A percentile compares a stretch with the other conserved stretches of the same genome.
phyloP scores from a whole-genome alignment of 805 yeast genomes.

The Candida pseudofarinosa region DNA sequence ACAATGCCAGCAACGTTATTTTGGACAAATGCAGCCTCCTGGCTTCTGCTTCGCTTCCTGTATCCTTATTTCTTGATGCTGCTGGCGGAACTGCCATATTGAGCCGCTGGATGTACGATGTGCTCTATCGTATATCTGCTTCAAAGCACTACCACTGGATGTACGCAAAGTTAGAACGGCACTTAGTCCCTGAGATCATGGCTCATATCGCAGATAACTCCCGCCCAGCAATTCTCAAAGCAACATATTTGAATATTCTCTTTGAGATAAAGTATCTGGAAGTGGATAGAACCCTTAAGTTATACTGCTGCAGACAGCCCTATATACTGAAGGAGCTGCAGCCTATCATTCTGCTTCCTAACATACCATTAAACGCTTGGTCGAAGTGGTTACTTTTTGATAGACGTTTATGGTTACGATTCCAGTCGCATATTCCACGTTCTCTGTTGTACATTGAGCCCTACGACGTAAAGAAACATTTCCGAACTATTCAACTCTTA shows the following conservation, averaged over 20 bases:
- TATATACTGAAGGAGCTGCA: slow-evolving; percentile 9
- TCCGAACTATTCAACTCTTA: slow-evolving; percentile 3
- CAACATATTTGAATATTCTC: slow-evolving; percentile 20
- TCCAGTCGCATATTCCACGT: slow-evolving; percentile 3
- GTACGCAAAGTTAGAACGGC: slow-evolving; percentile 34
- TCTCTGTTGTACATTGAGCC: slow-evolving; percentile 10
- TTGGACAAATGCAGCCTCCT: neutral
- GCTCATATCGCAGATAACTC: slow-evolving; percentile 3
- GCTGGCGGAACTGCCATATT: slow-evolving; percentile 9
- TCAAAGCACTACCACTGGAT: slow-evolving; percentile 36
- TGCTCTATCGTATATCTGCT: slow-evolving; percentile 25
- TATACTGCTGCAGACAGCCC: slow-evolving; percentile 20
- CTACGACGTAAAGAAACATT: slow-evolving; percentile 8
- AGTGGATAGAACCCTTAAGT: slow-evolving; percentile 6
- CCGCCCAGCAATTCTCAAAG: slow-evolving; percentile 5
- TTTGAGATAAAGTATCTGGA: slow-evolving; percentile 10
- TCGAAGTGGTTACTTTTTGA: slow-evolving; percentile 37
- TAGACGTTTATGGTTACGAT: slow-evolving; percentile 35
- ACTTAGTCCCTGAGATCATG: slow-evolving; percentile 23
- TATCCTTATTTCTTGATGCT: slow-evolving; percentile 1
- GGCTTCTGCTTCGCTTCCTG: neutral
- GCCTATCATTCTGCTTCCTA: neutral
- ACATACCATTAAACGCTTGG: slow-evolving; percentile 10
- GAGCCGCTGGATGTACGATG: slow-evolving; percentile 27
- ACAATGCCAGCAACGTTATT: neutral